Conservation (phyloP, 1,284 basidiomycete species). For the Cutaneotrichosporon cyanovorans region DNA sequence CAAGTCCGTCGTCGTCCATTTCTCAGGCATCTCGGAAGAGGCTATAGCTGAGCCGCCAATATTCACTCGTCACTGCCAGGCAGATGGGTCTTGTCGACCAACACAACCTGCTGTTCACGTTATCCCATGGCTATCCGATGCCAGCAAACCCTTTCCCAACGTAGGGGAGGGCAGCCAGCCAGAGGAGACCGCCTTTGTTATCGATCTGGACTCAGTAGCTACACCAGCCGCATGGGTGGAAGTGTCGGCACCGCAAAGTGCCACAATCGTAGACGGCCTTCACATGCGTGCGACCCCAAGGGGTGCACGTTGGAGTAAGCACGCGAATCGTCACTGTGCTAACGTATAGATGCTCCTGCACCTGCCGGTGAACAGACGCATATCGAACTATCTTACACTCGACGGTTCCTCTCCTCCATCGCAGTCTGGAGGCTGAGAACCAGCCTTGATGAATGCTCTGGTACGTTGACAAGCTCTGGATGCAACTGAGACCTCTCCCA, state of each 20-base stretch:
- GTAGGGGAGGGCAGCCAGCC: conserved; percentile 33
- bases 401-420: neutral
- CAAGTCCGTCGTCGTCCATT: conserved; percentile 19
- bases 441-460: neutral
- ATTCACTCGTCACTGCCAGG: conserved; percentile 5
- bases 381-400: neutral
- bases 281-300: neutral
- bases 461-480: neutral
- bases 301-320: neutral
- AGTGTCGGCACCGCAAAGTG: neutral
- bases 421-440: neutral
- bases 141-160: conserved; percentile 27
- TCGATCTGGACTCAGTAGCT: conserved; percentile 6
- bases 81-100: neutral
- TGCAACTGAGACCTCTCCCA: neutral
- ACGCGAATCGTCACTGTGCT: neutral
- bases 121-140: conserved; percentile 16
- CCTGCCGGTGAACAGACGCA: neutral
- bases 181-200: conserved; percentile 20
- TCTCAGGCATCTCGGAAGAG: neutral
- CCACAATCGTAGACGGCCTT: neutral
- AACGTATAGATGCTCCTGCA: neutral
- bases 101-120: neutral
- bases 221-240: neutral
- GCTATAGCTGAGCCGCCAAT: neutral